Percentiles rank a stretch among this genome's conserved stretches.
Conservation (phyloP, 139 green algal species). For the Astrephomene gubernaculifera region DNA sequence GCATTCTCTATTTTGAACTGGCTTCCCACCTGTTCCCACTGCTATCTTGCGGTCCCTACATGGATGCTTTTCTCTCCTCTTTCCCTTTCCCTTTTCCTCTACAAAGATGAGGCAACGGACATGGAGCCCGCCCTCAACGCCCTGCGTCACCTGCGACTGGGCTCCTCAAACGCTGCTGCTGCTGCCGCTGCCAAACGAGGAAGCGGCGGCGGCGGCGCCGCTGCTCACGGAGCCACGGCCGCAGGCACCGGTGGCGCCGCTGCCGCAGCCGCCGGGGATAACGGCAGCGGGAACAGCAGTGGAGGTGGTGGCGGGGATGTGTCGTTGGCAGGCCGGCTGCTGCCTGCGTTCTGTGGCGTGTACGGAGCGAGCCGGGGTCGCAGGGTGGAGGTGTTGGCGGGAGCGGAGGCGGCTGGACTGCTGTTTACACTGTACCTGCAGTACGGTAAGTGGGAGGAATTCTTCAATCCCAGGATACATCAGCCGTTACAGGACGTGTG, state of each 20-base stretch:
- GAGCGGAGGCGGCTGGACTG: not conserved
- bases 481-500: not conserved
- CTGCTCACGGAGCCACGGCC: not conserved
- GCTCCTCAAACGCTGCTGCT: not conserved
- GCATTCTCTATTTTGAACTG: too few relatives aligned
- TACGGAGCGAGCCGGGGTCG: not conserved
- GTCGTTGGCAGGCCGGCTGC: slow-evolving; percentile 36
- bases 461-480: too few relatives aligned
- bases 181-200: too few relatives aligned
- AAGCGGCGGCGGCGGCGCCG: not conserved
- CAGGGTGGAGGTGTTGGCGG: slow-evolving; percentile 14
- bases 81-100: too few relatives aligned
- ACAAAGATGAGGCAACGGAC: slow-evolving; percentile 8
- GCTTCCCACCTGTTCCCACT: too few relatives aligned
- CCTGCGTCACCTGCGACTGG: slow-evolving; percentile 32
- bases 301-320: too few relatives aligned
- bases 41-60: too few relatives aligned
- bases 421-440: slow-evolving; percentile 32
- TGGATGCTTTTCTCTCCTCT: too few relatives aligned
- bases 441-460: slow-evolving; percentile 17
- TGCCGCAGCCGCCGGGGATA: not conserved
- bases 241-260: not conserved
- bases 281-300: too few relatives aligned
- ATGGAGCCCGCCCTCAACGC: slow-evolving; percentile 31
- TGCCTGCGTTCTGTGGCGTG: slow-evolving; percentile 24